Conservation (phyloP, 352 stramenopile species). For the Pythium monospermum region DNA sequence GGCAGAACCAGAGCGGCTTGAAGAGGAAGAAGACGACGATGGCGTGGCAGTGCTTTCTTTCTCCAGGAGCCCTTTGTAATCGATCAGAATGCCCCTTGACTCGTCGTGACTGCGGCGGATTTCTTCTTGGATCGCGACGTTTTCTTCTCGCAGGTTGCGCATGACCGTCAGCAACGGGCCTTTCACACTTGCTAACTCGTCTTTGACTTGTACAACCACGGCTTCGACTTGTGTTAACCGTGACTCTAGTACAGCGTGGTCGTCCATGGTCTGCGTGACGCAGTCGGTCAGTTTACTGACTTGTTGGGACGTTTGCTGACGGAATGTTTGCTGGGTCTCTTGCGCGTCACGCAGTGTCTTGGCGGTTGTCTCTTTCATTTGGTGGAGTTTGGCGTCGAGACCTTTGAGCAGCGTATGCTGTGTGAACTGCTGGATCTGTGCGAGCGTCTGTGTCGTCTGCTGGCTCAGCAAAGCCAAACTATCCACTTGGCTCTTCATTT, state of each 20-base stretch:
- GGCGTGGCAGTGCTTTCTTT: constrained; percentile 17
- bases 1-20: too few species aligned
- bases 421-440: constrained; percentile 42
- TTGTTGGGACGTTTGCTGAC: constrained; percentile 26
- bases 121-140: constrained; percentile 55
- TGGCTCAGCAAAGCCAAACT: constrained; percentile 26
- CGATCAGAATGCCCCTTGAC: constrained; percentile 57
- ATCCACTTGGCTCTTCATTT: constrained; percentile 22
- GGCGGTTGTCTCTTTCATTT: constrained; percentile 20
- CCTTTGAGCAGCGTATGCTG: constrained; percentile 29
- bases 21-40: not conserved
- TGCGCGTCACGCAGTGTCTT: constrained; percentile 22
- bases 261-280: constrained; percentile 32
- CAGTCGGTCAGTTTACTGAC: constrained; percentile 29
- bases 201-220: constrained; percentile 24
- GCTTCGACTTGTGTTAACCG: constrained; percentile 25
- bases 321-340: constrained; percentile 18
- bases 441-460: constrained; percentile 26
- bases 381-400: constrained; percentile 35
- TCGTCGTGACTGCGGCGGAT: constrained; percentile 68
- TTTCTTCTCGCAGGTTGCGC: constrained; percentile 64
- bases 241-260: constrained; percentile 29
- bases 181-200: constrained; percentile 43
- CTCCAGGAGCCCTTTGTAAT: constrained; percentile 57
- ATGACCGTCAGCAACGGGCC: constrained; percentile 48